phyloP scores from a whole-genome alignment of 2,329 filamentous ascomycete genomes.

The Scedosporium dehoogii region DNA sequence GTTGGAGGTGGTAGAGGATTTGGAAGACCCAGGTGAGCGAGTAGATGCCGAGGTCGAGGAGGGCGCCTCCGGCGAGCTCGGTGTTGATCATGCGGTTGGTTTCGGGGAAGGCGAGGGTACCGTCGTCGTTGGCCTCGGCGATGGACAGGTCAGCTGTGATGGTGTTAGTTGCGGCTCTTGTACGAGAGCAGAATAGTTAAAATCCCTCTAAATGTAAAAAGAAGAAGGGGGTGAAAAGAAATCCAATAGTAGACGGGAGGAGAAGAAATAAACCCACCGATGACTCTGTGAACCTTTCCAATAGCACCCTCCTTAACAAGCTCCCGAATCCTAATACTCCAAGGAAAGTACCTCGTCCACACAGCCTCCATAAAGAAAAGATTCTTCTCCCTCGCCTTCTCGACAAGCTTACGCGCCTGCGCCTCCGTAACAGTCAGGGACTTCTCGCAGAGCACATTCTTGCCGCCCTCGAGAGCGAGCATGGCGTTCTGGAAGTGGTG shows the following conservation, averaged over 20 bases:
- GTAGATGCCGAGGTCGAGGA: slow-evolving; percentile 84
- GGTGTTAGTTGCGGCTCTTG: not conserved
- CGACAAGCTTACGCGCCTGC: slow-evolving; percentile 63
- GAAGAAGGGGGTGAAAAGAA: slow-evolving; percentile 1
- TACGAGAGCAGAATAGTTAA: too few species aligned
- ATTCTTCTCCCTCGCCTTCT: slow-evolving; percentile 62
- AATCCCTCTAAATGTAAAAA: slow-evolving; percentile 7
- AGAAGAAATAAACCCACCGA: slow-evolving; percentile 26
- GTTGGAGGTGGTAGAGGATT: slow-evolving; percentile 72
- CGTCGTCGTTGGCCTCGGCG: slow-evolving; percentile 46
- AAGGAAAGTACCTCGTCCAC: slow-evolving; percentile 82
- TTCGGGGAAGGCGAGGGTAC: slow-evolving; percentile 44
- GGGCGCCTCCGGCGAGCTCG: slow-evolving; percentile 70
- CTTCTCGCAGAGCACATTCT: slow-evolving; percentile 87
- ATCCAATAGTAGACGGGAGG: too few species aligned
- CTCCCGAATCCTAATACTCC: slow-evolving; percentile 66
- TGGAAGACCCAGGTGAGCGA: slow-evolving; percentile 87
- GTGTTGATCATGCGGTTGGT: slow-evolving; percentile 71
- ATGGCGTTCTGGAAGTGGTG: slow-evolving; percentile 89
- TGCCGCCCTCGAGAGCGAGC: slow-evolving; percentile 73
- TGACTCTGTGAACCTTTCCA: slow-evolving; percentile 51
- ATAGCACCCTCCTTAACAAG: slow-evolving; percentile 45
- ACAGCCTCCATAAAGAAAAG: slow-evolving; percentile 79
- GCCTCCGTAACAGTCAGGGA: slow-evolving; percentile 75
- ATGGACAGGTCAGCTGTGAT: slow-evolving; percentile 48